Evolutionary conservation across 2,329 filamentous ascomycete genomes (phyloP).

Genomic region (Trichocomaceae sp.): DNA sequence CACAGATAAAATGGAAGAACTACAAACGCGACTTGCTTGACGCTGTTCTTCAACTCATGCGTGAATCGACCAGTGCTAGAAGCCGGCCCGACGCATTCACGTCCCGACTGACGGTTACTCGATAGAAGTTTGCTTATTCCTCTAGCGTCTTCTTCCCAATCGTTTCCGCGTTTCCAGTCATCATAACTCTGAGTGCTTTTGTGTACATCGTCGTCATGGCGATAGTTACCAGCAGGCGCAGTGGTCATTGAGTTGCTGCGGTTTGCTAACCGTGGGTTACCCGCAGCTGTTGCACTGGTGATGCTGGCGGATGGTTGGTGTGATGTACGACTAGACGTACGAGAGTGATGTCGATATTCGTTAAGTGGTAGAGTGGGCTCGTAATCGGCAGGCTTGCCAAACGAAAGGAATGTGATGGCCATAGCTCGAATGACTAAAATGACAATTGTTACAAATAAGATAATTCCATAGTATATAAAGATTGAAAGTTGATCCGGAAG

Average conservation of each 20-base stretch:
- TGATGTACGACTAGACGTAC: constrained; percentile 21
- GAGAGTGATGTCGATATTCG: constrained; percentile 18
- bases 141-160: constrained; percentile 21
- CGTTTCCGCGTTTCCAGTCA: constrained; percentile 2
- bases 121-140: constrained; percentile 21
- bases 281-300: constrained; percentile 18
- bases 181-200: constrained; percentile 11
- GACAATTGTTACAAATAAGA: constrained; percentile 51
- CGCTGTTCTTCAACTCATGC: constrained; percentile 46
- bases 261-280: constrained; percentile 16
- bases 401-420: constrained; percentile 22
- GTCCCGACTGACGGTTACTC: constrained; percentile 4
- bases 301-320: constrained; percentile 21
- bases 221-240: not conserved
- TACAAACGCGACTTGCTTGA: constrained; percentile 53
- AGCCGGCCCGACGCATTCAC: constrained; percentile 19
- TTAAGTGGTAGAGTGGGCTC: constrained; percentile 27
- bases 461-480: constrained; percentile 68
- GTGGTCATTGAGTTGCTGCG: constrained; percentile 1
- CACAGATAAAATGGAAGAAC: constrained; percentile 60
- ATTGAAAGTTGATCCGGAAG: constrained; percentile 81
- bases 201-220: constrained; percentile 8
- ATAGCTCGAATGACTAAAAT: constrained; percentile 43
- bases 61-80: constrained; percentile 55
- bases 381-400: constrained; percentile 24